Evolutionary conservation across 106 monocot genomes (phyloP), one percentile per base, ranked within the genome.

Genomic region (Allium fistulosum): DNA sequence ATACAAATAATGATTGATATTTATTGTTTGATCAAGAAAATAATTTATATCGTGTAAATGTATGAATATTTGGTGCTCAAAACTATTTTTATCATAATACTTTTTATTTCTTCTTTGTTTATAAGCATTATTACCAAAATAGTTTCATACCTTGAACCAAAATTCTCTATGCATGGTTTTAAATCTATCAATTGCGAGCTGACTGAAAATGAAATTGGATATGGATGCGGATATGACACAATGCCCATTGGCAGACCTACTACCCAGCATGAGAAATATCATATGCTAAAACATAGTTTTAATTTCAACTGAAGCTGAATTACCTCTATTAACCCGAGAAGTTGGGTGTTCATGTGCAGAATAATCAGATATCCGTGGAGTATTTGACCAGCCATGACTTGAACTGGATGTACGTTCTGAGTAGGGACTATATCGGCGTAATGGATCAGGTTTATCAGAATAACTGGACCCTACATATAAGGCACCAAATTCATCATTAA

Each of bases 251-350:
- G 14, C 2, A 7, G 22, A 7, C 22, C 9, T 59, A 59, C 17
- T 15, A 15, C 22, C n/a, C 2, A 17, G 59, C n/a, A 7, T 17
- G 9, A 59, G 2, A 13, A 59, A 17, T 59, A 59, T 15, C 2
- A 59, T 15, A 59, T 2, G n/a, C 8, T 17, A 17, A 18, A 17
- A 59, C 7, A 9, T 15, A 2, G 18, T 7, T 17, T 59, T 59
- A 13, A 59, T 17, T 47, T 2, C 55, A 47, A 3, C 15, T 18
- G 17, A 0, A 74, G 52, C 9, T 48, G 6, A 71, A 17, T 4
- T 22, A 99, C 97, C 97, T 93, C 82, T 87, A 67, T 74, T 61
- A 17, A 69, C 71, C 52, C 76, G 72, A 53, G 86, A 75, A 68
- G 70, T 17, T 67, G 72, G 73, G 61, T 76, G 71, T 59, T 85